Conservation (phyloP, 805 yeast species). For the Wickerhamiella kazuoi region DNA sequence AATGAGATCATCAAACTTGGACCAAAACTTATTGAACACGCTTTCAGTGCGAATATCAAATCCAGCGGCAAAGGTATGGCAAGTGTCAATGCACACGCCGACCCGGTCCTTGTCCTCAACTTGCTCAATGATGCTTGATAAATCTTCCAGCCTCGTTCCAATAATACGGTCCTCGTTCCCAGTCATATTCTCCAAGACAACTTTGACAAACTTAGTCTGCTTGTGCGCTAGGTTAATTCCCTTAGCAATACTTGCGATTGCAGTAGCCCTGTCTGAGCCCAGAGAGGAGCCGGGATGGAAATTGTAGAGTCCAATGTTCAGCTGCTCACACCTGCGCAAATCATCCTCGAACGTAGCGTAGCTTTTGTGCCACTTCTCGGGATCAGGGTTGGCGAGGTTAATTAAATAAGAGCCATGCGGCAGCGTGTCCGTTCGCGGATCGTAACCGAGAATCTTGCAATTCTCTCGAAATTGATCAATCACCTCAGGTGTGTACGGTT, state of each 20-base stretch:
- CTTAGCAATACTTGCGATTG: slow-evolving; percentile 52
- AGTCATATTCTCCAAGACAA: slow-evolving; percentile 94
- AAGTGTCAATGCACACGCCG: slow-evolving; percentile 95
- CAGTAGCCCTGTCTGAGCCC: slow-evolving; percentile 47
- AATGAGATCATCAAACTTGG: slow-evolving; percentile 48
- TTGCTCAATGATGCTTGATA: slow-evolving; percentile 52
- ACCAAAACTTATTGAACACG: slow-evolving; percentile 51
- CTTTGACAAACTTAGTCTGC: slow-evolving; percentile 61
- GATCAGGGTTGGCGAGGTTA: slow-evolving; percentile 81
- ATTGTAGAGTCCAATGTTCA: slow-evolving; percentile 73
- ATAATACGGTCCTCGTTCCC: slow-evolving; percentile 76
- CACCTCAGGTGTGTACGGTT: slow-evolving; percentile 52
- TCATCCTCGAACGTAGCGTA: slow-evolving; percentile 71
- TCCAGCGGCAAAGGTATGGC: slow-evolving; percentile 95
- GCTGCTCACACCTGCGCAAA: slow-evolving; percentile 64
- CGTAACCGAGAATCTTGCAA: slow-evolving; percentile 44
- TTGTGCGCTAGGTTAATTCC: slow-evolving; percentile 63
- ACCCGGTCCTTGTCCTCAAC: slow-evolving; percentile 68
- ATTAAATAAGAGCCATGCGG: slow-evolving; percentile 95
- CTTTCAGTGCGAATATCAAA: slow-evolving; percentile 58
- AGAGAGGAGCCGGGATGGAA: slow-evolving; percentile 78
- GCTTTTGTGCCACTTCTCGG: slow-evolving; percentile 59
- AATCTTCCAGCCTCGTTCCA: slow-evolving; percentile 65
- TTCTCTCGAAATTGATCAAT: slow-evolving; percentile 43
- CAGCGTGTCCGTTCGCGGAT: slow-evolving; percentile 36